Conservation (phyloP, 805 yeast genomes). For the Candida nemodendra region DNA sequence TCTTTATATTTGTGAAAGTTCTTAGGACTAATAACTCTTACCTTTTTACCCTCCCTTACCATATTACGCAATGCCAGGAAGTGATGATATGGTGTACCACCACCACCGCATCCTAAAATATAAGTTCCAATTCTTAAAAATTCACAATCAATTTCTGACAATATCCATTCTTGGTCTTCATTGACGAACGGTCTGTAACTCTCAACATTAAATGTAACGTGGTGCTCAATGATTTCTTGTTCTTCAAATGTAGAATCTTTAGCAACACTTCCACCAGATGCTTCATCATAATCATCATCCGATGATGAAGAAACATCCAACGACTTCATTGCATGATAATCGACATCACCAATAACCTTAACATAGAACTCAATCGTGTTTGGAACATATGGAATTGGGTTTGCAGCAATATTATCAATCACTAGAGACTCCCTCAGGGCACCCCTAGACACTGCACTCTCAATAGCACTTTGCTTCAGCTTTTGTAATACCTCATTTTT, state of each 20-base stretch:
- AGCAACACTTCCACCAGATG: constrained; percentile 9
- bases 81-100: constrained; percentile 45
- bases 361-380: constrained; percentile 35
- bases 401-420: constrained; percentile 23
- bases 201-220: constrained; percentile 23
- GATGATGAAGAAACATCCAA: not conserved
- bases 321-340: constrained; percentile 26
- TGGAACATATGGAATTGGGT: constrained; percentile 34
- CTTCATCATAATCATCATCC: not conserved
- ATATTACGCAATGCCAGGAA: constrained; percentile 35
- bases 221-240: constrained; percentile 9
- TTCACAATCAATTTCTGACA: constrained; percentile 43
- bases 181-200: constrained; percentile 32
- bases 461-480: constrained; percentile 18
- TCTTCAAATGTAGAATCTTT: constrained; percentile 3
- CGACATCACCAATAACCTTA: constrained; percentile 45
- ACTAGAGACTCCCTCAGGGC: constrained; percentile 25
- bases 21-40: constrained; percentile 35
- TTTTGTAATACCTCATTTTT: constrained; percentile 19
- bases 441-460: constrained; percentile 24
- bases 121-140: constrained; percentile 41
- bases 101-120: constrained; percentile 51
- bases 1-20: constrained; percentile 26
- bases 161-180: constrained; percentile 34
- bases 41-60: constrained; percentile 33